Evolutionary conservation across 345 rosid species (phyloP).

Genomic region (Luvunga scandens): DNA sequence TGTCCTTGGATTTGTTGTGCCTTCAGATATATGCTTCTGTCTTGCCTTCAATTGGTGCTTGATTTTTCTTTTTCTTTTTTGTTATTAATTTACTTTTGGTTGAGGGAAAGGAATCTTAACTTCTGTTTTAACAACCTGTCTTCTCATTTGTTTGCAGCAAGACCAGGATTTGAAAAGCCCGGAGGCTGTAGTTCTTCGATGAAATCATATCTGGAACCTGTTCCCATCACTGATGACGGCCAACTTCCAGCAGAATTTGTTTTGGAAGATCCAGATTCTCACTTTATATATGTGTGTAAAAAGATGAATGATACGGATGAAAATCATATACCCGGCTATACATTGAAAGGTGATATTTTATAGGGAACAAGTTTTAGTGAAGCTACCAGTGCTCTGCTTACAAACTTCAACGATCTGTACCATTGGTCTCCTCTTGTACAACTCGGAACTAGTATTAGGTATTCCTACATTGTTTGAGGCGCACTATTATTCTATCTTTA

Average conservation of each 20-base stretch:
- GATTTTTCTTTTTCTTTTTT: neutral
- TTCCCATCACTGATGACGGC: slow-evolving; percentile 64
- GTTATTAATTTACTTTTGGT: neutral
- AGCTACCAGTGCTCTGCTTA: neutral
- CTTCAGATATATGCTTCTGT: neutral
- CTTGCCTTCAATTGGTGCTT: neutral
- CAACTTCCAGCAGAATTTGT: slow-evolving; percentile 61
- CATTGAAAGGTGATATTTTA: slow-evolving; percentile 38
- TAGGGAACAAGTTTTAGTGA: slow-evolving; percentile 6
- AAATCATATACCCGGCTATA: slow-evolving; percentile 30
- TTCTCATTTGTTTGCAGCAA: slow-evolving; percentile 49
- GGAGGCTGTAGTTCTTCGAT: slow-evolving; percentile 38
- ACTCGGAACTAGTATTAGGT: slow-evolving; percentile 11
- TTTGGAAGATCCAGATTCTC: slow-evolving; percentile 89
- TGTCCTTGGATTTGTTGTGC: neutral
- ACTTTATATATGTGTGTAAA: slow-evolving; percentile 78
- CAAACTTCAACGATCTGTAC: slow-evolving; percentile 23
- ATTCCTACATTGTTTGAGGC: slow-evolving; percentile 13
- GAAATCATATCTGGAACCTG: slow-evolving; percentile 59
- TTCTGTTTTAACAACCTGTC: neutral
- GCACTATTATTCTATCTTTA: neutral
- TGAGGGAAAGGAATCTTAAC: neutral
- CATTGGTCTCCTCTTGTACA: slow-evolving; percentile 17
- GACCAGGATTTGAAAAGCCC: slow-evolving; percentile 70
- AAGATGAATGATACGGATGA: slow-evolving; percentile 44